A percentile compares a stretch with the other conserved stretches of the same genome.
Evolutionary conservation across 768 basidiomycete species (phyloP).

Genomic region (Tephrocybe sp.): DNA sequence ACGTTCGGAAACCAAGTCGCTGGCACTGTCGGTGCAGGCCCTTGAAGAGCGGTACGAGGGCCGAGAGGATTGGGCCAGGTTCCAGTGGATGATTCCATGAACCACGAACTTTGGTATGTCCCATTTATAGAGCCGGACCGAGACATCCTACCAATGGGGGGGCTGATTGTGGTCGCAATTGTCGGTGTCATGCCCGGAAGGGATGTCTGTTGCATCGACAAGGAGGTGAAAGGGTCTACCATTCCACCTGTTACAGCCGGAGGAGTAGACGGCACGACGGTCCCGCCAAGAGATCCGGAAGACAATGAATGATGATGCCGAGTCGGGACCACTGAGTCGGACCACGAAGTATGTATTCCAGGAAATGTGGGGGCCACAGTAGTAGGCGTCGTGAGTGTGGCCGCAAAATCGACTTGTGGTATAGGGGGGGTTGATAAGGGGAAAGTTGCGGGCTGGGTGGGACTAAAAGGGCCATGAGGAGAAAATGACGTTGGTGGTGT

Average conservation of each 20-base stretch:
- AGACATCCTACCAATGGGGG: conserved; percentile 52
- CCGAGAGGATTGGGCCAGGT: conserved; percentile 18
- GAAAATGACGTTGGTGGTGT: conserved; percentile 34
- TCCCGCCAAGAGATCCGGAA: conserved; percentile 32
- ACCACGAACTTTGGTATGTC: conserved; percentile 37
- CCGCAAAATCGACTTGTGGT: conserved; percentile 20
- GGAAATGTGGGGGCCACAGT: conserved; percentile 26
- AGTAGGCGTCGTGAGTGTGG: conserved; percentile 17
- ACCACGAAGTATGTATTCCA: conserved; percentile 37
- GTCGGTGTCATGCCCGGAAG: conserved; percentile 14
- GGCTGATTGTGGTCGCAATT: conserved; percentile 25
- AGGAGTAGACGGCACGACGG: conserved; percentile 18
- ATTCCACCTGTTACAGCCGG: conserved; percentile 14
- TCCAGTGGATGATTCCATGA: conserved; percentile 30
- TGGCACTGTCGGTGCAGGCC: conserved; percentile 8
- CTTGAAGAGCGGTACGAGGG: conserved; percentile 1
- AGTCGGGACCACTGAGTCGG: conserved; percentile 34
- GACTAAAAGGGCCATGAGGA: conserved; percentile 26
- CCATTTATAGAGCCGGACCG: conserved; percentile 58
- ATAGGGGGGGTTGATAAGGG: conserved; percentile 22
- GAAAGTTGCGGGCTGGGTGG: conserved; percentile 22
- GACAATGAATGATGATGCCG: conserved; percentile 46
- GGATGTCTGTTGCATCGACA: conserved; percentile 22
- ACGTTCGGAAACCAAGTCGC: conserved; percentile 17
- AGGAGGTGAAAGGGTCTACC: conserved; percentile 18